These are phyloP conservation scores for Ustilago curta DNA, from an alignment of 1,284 basidiomycete genomes.

Conservation along the genomic window DNA sequence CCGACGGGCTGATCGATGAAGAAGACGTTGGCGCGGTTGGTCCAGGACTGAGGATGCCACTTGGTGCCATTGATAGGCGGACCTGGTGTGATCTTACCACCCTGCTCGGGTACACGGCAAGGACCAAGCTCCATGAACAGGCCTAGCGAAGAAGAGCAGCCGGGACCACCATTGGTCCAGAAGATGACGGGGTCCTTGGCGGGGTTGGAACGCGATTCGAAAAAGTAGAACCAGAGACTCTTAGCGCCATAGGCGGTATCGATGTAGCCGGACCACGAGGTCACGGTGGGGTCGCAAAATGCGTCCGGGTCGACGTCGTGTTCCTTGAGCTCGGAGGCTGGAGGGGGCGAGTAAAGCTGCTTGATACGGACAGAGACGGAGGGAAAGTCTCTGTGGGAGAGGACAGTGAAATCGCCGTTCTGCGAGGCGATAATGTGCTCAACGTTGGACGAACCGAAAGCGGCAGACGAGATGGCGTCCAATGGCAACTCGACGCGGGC, in stretches of 20 bases:
- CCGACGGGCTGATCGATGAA: constrained; percentile 80
- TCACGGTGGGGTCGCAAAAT: constrained; percentile 64
- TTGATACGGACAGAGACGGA: constrained; percentile 58
- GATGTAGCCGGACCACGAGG: constrained; percentile 71
- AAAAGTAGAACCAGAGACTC: constrained; percentile 86
- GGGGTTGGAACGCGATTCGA: constrained; percentile 80
- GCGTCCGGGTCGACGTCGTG: constrained; percentile 55
- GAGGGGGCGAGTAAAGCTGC: constrained; percentile 42
- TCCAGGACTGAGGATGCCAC: constrained; percentile 78
- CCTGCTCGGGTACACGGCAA: constrained; percentile 64
- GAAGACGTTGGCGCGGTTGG: constrained; percentile 77
- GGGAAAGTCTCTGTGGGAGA: constrained; percentile 60
- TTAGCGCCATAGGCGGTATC: constrained; percentile 75
- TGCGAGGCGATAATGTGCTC: constrained; percentile 50
- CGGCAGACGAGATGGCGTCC: constrained; percentile 43
- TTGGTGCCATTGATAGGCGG: constrained; percentile 73
- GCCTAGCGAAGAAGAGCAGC: constrained; percentile 71
- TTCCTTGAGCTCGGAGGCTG: constrained; percentile 27
- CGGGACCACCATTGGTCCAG: constrained; percentile 65
- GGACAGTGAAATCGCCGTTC: constrained; percentile 44
- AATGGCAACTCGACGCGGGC: constrained; percentile 49
- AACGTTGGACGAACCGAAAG: constrained; percentile 30
- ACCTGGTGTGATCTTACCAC: constrained; percentile 34
- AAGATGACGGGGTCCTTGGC: constrained; percentile 75
- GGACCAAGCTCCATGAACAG: constrained; percentile 78